Conservation (phyloP, 371 early-diverging fungal genomes). For the Mycotypha africana region DNA sequence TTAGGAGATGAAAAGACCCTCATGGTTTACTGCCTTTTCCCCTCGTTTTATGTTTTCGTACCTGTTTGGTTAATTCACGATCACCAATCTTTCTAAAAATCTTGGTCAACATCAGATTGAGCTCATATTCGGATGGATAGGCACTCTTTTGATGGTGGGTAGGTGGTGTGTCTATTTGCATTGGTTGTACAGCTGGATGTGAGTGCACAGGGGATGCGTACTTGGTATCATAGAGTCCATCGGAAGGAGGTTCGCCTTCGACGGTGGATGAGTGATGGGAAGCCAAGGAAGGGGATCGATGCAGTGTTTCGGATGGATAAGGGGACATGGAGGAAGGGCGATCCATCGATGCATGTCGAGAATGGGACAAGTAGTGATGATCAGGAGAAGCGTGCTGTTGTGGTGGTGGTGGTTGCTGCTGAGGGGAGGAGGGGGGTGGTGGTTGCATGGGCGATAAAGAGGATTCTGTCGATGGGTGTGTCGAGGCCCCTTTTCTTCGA, state of each 20-base stretch:
- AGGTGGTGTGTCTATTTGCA: constrained; percentile 26
- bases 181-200: constrained; percentile 18
- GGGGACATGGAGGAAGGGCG: constrained; percentile 30
- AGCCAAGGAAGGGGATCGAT: constrained; percentile 23
- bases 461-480: not conserved
- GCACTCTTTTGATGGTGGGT: constrained; percentile 1
- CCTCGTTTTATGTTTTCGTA: constrained; percentile 8
- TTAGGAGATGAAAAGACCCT: too few species aligned
- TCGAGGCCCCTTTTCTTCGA: constrained; percentile 43
- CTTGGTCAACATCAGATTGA: constrained; percentile 51
- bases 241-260: constrained; percentile 1
- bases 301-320: constrained; percentile 19
- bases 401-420: constrained; percentile 16
- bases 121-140: constrained; percentile 37
- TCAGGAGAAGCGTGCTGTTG: constrained; percentile 2
- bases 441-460: constrained; percentile 5
- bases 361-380: constrained; percentile 14
- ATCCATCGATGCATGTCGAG: constrained; percentile 24
- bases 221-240: too few species aligned
- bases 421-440: constrained; percentile 14
- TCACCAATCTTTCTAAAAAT: constrained; percentile 74
- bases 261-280: constrained; percentile 9
- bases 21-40: too few species aligned
- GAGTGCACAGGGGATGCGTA: not conserved
- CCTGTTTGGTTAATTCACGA: constrained; percentile 71